Base-by-base conservation (phyloP, 2,329 filamentous ascomycete genomes). In the Botrytis fragariae region DNA sequence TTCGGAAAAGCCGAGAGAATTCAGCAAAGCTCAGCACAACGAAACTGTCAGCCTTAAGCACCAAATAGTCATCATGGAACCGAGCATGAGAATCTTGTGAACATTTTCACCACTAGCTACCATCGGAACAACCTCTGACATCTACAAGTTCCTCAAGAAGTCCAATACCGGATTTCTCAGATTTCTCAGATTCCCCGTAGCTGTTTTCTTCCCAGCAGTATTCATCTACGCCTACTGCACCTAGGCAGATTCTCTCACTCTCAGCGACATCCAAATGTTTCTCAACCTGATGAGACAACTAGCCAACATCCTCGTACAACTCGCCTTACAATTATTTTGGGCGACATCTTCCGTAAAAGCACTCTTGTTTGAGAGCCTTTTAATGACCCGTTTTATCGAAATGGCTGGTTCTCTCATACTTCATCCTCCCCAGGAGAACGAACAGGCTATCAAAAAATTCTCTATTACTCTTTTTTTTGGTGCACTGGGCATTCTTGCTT, bases 391-490 rank as follows among this genome's bases (percentile, higher is more conserved):
- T 3, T 2, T 14, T 7, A 1, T 54, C 6, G 25, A n/a, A 7
- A 54, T 54, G 3, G 12, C 12, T 54, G 25, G 12, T 54, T 3
- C 48, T n/a, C 12, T 54, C 12, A 16, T n/a, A 54, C 12, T 54
- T 16, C 25, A 14, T 54, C 1, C 5, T n/a, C 48, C 25, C 2
- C n/a, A 54, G 5, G 25, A 54, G 25, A 54, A 54, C 48, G 25
- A 7, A 51, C 1, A 14, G 7, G 1, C 12, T 2, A 54, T 7
- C 48, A 14, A 1, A 16, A n/a, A n/a, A 7, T 3, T 1, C 25
- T 54, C 25, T 54, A 2, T n/a, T n/a, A 3, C 12, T 2, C 4
- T 10, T n/a, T 54, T 54, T 54, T n/a, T 6, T n/a, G 48, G 12
- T 54, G 25, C 48, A 54, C 25, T n/a, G 5, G 48, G 12, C 5